Conservation (phyloP, 1,284 basidiomycete species). For the Clitocybe nebularis region DNA sequence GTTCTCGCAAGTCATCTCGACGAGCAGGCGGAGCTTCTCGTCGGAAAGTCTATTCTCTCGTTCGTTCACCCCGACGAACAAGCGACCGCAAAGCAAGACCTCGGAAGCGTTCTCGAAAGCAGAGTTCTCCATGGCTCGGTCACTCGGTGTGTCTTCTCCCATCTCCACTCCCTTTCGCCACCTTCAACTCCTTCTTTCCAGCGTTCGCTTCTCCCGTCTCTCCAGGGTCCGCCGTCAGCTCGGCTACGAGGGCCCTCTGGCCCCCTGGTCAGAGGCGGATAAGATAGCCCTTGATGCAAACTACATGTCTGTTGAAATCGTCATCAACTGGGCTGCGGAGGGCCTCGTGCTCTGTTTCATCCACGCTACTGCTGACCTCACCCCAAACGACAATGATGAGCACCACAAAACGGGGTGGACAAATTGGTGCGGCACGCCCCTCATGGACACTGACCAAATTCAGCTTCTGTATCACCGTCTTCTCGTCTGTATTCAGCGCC, state of each 20-base stretch:
- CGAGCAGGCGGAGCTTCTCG: conserved; percentile 62
- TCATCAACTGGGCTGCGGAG: conserved; percentile 92
- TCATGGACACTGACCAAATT: conserved; percentile 52
- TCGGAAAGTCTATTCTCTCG: conserved; percentile 75
- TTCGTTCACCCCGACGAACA: conserved; percentile 92
- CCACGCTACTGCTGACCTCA: conserved; percentile 79
- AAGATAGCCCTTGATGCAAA: conserved; percentile 71
- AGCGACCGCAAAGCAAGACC: conserved; percentile 71
- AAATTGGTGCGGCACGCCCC: conserved; percentile 89
- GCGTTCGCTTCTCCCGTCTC: conserved; percentile 73
- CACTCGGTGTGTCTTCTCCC: conserved; percentile 60
- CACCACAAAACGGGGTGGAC: conserved; percentile 78
- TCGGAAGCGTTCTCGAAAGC: conserved; percentile 74
- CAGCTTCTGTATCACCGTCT: conserved; percentile 58
- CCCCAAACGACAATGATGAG: conserved; percentile 82
- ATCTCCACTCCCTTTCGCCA: conserved; percentile 12
- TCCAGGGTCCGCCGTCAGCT: conserved; percentile 65
- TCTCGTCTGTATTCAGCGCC: conserved; percentile 46
- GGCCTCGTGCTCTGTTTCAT: conserved; percentile 93
- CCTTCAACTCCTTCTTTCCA: conserved; percentile 25
- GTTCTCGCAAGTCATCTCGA: conserved; percentile 76
- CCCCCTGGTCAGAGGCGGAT: conserved; percentile 60
- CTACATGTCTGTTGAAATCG: conserved; percentile 89
- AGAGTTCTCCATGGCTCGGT: conserved; percentile 91
- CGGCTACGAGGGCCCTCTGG: conserved; percentile 52